These are phyloP conservation scores for Candida nonsorbophila DNA, from an alignment of 805 yeast species.

Conservation along the genomic window DNA sequence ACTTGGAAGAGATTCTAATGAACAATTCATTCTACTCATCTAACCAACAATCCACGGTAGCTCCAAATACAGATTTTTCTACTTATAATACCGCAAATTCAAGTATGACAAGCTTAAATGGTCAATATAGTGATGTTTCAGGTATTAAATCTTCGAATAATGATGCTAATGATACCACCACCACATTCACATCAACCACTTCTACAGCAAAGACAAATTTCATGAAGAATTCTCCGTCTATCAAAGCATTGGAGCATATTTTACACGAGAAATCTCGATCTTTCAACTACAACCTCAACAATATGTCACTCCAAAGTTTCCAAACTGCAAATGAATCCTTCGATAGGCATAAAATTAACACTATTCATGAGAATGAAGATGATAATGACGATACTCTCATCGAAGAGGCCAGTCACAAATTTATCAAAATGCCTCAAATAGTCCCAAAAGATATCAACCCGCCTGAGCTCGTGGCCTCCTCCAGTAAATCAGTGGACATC, in stretches of 20 bases:
- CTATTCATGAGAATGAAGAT: slow-evolving; percentile 1
- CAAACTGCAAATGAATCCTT: slow-evolving; percentile 8
- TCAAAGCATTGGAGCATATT: slow-evolving; percentile 34
- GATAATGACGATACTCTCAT: slow-evolving; percentile 22
- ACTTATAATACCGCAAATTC: slow-evolving; percentile 18
- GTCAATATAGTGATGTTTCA: no score
- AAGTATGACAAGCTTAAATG: no score
- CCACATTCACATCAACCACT: background rate
- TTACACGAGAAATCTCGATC: slow-evolving; percentile 17
- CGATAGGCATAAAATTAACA: background rate
- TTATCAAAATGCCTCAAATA: slow-evolving; percentile 10
- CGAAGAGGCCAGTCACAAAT: slow-evolving; percentile 9
- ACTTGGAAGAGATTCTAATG: slow-evolving; percentile 26
- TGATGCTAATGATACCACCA: no score
- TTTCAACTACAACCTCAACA: slow-evolving; percentile 8
- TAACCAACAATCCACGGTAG: slow-evolving; percentile 11
- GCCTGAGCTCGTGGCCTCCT: no score
- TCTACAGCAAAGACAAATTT: slow-evolving; percentile 15
- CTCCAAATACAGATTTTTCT: slow-evolving; percentile 19
- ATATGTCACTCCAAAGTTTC: slow-evolving; percentile 6
- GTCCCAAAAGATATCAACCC: slow-evolving; percentile 9
- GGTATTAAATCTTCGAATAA: no score
- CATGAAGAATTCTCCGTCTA: slow-evolving; percentile 36
- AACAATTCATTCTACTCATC: slow-evolving; percentile 28
- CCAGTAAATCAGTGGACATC: no score